These are phyloP conservation scores for Phytophthora uliginosa DNA, from an alignment of 352 stramenopile genomes.

Conservation along the genomic window DNA sequence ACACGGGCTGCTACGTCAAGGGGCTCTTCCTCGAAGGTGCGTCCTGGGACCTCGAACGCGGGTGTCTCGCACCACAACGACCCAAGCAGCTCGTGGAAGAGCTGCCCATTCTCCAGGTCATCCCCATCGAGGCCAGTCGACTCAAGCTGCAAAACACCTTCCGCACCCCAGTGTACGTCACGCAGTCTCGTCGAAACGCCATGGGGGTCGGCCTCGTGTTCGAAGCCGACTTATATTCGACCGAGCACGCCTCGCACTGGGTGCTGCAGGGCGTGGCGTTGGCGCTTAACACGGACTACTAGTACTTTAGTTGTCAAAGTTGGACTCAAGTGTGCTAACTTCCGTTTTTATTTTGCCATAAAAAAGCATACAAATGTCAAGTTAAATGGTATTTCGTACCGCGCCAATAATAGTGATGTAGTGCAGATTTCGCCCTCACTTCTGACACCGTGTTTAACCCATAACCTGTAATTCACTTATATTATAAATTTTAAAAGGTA, in stretches of 20 bases:
- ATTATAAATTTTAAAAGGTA: too few relatives aligned
- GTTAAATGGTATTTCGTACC: too few relatives aligned
- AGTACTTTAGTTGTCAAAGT: slow-evolving; percentile 15
- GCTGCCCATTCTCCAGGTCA: slow-evolving; percentile 96
- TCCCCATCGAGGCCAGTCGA: slow-evolving; percentile 96
- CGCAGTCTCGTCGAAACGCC: slow-evolving; percentile 94
- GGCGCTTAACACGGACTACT: slow-evolving; percentile 93
- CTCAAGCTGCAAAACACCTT: slow-evolving; percentile 97
- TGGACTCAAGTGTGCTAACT: too few relatives aligned
- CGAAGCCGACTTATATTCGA: slow-evolving; percentile 93
- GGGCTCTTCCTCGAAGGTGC: slow-evolving; percentile 96
- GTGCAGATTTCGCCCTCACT: too few relatives aligned
- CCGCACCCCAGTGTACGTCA: slow-evolving; percentile 97
- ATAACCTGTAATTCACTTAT: too few relatives aligned
- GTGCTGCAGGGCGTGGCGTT: slow-evolving; percentile 96
- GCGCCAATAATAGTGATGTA: too few relatives aligned
- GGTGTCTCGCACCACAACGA: slow-evolving; percentile 86
- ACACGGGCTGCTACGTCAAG: slow-evolving; percentile 93
- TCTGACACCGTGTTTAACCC: too few relatives aligned
- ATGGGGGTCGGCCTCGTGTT: slow-evolving; percentile 97
- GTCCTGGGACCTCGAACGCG: slow-evolving; percentile 90
- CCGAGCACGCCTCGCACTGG: slow-evolving; percentile 95
- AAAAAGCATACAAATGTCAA: too few relatives aligned
- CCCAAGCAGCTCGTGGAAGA: slow-evolving; percentile 97
- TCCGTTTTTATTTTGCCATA: too few relatives aligned